phyloP scores from a whole-genome alignment of 2,329 filamentous ascomycete genomes.

The Cladorrhinum sp. region DNA sequence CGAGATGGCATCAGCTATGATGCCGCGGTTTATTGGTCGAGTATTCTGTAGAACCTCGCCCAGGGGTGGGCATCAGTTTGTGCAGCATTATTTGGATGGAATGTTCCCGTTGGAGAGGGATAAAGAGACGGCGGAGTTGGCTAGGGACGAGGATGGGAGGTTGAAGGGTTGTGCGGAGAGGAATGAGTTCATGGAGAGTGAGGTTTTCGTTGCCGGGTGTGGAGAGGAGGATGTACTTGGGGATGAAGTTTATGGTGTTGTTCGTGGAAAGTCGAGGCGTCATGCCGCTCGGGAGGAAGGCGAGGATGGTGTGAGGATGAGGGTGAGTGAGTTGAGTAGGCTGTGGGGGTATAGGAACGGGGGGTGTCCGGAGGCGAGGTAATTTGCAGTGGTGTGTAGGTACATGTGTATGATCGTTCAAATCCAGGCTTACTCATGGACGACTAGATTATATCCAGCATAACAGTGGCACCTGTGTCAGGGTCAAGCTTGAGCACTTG shows the following conservation, averaged over 20 bases:
- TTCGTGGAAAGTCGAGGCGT: slow-evolving; percentile 15
- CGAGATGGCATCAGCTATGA: slow-evolving; percentile 39
- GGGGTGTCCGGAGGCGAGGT: slow-evolving; percentile 46
- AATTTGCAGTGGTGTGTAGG: no score
- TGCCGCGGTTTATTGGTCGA: slow-evolving; percentile 59
- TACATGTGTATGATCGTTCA: no score
- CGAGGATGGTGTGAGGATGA: slow-evolving; percentile 36
- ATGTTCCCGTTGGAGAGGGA: slow-evolving; percentile 56
- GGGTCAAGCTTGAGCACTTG: no score
- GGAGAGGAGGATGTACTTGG: slow-evolving; percentile 46
- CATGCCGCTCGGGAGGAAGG: slow-evolving; percentile 12
- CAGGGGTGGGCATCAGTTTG: slow-evolving; percentile 56
- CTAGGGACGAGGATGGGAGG: slow-evolving; percentile 34
- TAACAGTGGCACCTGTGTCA: no score
- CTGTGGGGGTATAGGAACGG: slow-evolving; percentile 64
- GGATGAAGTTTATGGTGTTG: slow-evolving; percentile 36
- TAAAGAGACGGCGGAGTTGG: slow-evolving; percentile 38
- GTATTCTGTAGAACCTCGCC: slow-evolving; percentile 55
- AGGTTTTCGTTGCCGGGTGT: slow-evolving; percentile 46
- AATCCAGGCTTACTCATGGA: no score
- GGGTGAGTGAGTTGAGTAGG: slow-evolving; percentile 59
- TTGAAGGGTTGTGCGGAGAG: slow-evolving; percentile 30
- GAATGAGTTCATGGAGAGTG: slow-evolving; percentile 61
- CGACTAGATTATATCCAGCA: no score
- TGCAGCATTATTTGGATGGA: slow-evolving; percentile 59